phyloP scores from a whole-genome alignment of 306 rosid species.

The Argentina anserina region DNA sequence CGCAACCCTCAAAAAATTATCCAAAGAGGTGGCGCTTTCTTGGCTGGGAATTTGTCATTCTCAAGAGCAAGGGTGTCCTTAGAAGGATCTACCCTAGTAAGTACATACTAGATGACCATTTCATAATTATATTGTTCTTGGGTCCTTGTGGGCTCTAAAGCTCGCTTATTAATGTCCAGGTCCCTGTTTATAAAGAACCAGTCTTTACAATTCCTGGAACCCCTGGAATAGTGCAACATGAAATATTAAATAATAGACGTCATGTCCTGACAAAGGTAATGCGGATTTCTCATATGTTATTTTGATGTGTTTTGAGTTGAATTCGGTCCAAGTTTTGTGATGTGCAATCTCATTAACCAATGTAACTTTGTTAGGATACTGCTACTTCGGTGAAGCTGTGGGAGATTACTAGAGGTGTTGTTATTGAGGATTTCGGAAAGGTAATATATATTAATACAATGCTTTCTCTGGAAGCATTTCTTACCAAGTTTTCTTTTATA shows the following conservation, averaged over 20 bases:
- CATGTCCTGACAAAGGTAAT: constrained; percentile 94
- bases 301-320: background rate
- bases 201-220: constrained; percentile 67
- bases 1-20: constrained; percentile 76
- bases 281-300: constrained; percentile 19
- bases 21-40: constrained; percentile 78
- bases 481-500: constrained; percentile 7
- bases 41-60: constrained; percentile 95
- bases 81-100: constrained; percentile 89
- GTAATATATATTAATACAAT: constrained; percentile 29
- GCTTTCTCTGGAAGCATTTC: constrained; percentile 18
- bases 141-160: constrained; percentile 16
- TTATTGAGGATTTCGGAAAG: constrained; percentile 92
- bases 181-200: constrained; percentile 90
- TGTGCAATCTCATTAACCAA: constrained; percentile 22
- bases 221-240: constrained; percentile 90
- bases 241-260: constrained; percentile 85
- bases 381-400: constrained; percentile 93
- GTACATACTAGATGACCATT: constrained; percentile 30
- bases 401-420: constrained; percentile 91
- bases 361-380: constrained; percentile 57
- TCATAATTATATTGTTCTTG: constrained; percentile 6
- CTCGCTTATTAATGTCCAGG: constrained; percentile 45
- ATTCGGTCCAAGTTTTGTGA: constrained; percentile 1
- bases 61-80: constrained; percentile 92